Evolutionary conservation across 768 basidiomycete genomes (phyloP), one percentile per base, ranked within the genome.

Genomic region (Suillus subluteus): DNA sequence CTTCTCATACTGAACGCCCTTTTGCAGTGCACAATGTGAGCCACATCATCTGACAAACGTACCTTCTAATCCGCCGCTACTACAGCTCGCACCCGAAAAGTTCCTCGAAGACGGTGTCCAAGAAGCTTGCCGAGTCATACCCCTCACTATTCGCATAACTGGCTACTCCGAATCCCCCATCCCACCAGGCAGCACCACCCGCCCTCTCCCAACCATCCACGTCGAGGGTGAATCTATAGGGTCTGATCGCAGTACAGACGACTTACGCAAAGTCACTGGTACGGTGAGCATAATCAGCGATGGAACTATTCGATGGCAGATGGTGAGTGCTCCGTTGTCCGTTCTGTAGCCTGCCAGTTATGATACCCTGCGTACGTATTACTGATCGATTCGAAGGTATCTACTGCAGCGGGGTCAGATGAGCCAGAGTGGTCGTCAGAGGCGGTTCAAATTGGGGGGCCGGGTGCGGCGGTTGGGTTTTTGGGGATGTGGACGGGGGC

Each of bases 401-500:
- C 81, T 5, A 73, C 68, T 26, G 67, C 76, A 18, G 62, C 74
- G 0, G 77, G 77, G 13, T 74, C 80, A 21, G 71, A 73, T 23
- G 66, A 66, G 6, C 77, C 82, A 0, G 82, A 86, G 67, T 88
- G 87, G 87, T 74, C 78, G 2, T 83, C 80, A 15, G 87, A 89
- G 67, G 84, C 81, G n/a, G 76, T 88, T 0, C 87, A 89, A 66
- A 73, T 88, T 13, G 88, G 88, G 15, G 82, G 82, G 2, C 75
- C 84, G 18, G 86, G 85, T 7, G 85, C 85, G n/a, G 82, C 81
- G 0, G 71, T 80, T 26, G 88, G 88, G 11, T 73, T 86, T 2
- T 75, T 89, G 2, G 87, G 87, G 9, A 70, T 82, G 76, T 88
- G 86, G 86, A 87, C 87, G 0, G 84, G 85, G 9, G 82, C 82